Evolutionary conservation across 176 grass and related monocot species (phyloP).

Genomic region (Oryza longistaminata): DNA sequence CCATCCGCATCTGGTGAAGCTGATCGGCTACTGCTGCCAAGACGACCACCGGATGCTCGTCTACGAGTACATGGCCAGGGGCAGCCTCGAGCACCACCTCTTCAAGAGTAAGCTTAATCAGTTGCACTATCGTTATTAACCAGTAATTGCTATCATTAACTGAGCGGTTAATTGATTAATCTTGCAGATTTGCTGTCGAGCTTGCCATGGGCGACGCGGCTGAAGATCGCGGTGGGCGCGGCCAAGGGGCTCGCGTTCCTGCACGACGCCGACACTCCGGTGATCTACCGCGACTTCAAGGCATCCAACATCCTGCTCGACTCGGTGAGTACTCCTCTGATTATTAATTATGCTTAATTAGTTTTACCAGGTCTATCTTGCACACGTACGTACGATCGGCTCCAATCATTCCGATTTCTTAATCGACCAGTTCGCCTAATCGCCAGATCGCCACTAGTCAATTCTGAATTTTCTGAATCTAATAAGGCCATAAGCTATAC

Average conservation of each 20-base stretch:
- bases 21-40: conserved; percentile 76
- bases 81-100: conserved; percentile 86
- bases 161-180: neutral
- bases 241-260: conserved; percentile 92
- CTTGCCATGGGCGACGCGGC: conserved; percentile 76
- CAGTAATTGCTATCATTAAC: neutral
- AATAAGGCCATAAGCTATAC: neutral
- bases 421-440: neutral
- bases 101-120: conserved; percentile 65
- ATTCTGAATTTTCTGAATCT: neutral
- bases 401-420: neutral
- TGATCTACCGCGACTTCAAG: conserved; percentile 97
- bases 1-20: conserved; percentile 81
- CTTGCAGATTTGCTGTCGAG: conserved; percentile 55
- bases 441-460: too few relatives aligned
- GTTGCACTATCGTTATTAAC: neutral
- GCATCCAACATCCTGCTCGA: conserved; percentile 95
- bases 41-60: conserved; percentile 90
- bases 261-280: conserved; percentile 77
- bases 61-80: conserved; percentile 77
- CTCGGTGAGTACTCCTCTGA: conserved; percentile 38
- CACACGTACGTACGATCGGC: neutral
- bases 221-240: conserved; percentile 85
- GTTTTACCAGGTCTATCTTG: conserved; percentile 2
- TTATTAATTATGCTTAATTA: neutral